Conservation (phyloP, 2,329 filamentous ascomycete species). For the Aspergillus piperis region DNA sequence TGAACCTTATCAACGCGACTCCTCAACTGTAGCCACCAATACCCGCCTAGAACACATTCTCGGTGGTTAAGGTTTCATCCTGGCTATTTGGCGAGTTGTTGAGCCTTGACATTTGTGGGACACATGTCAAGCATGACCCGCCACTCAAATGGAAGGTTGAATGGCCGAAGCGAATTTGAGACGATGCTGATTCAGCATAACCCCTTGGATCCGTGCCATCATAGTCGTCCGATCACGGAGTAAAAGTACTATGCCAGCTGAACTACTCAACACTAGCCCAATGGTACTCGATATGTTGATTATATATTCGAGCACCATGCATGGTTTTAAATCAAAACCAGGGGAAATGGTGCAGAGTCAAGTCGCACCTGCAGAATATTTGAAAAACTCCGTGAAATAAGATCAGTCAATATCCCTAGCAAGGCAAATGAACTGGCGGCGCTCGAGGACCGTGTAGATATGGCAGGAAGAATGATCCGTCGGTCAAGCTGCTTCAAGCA, state of each 20-base stretch:
- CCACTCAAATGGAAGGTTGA: neutral
- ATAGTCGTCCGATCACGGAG: neutral
- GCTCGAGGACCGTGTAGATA: neutral
- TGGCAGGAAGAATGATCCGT: conserved; percentile 1
- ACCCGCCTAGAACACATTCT: neutral
- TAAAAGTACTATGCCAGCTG: no score
- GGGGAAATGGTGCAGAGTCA: neutral
- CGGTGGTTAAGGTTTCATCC: neutral
- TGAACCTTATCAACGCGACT: neutral
- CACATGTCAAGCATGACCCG: neutral
- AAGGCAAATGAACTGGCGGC: neutral
- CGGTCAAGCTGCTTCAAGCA: neutral
- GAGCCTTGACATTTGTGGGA: neutral
- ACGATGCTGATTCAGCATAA: neutral
- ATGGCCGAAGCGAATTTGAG: neutral
- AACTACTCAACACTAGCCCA: no score
- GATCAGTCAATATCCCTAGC: neutral
- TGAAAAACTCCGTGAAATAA: neutral
- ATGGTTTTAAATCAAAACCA: neutral
- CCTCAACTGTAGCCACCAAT: neutral
- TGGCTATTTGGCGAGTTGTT: neutral
- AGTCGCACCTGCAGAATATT: neutral
- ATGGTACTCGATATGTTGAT: neutral
- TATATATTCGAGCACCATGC: neutral
- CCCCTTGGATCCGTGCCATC: neutral